Conservation (phyloP, 805 yeast species). For the Yarrowia porcina region DNA sequence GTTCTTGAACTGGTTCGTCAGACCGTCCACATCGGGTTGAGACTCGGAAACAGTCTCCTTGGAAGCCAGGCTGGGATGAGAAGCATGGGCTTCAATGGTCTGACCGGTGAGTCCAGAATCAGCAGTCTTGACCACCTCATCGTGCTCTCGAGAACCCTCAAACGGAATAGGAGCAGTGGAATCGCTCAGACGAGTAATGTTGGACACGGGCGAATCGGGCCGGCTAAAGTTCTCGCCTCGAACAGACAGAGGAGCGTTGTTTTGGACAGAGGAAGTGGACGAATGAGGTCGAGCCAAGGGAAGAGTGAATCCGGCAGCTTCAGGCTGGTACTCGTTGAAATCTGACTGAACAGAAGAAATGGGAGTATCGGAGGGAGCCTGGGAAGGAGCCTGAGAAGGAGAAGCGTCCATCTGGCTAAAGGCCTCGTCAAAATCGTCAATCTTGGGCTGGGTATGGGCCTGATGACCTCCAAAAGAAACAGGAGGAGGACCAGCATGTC, state of each 20-base stretch:
- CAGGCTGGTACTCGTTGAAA: constrained; percentile 28
- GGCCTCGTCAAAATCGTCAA: constrained; percentile 31
- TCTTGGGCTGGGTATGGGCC: not conserved
- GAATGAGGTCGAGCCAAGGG: constrained; percentile 66
- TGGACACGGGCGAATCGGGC: constrained; percentile 41
- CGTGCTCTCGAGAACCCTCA: constrained; percentile 23
- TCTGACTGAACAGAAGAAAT: constrained; percentile 37
- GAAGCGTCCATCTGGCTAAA: constrained; percentile 32
- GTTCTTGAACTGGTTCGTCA: not conserved
- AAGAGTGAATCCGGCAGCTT: constrained; percentile 40
- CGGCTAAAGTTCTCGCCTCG: constrained; percentile 57
- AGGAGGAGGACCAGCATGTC: constrained; percentile 33
- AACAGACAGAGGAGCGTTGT: constrained; percentile 87
- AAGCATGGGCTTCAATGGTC: not conserved
- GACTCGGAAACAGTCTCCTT: constrained; percentile 20
- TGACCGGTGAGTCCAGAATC: not conserved
- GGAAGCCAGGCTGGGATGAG: not conserved
- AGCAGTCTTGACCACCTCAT: constrained; percentile 3
- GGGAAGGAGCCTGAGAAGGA: constrained; percentile 32
- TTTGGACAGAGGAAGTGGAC: constrained; percentile 84
- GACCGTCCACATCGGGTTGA: not conserved
- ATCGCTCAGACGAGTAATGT: constrained; percentile 22
- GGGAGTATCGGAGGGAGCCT: constrained; percentile 34
- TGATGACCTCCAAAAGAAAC: constrained; percentile 19
- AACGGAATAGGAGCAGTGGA: constrained; percentile 23